phyloP scores from a whole-genome alignment of 2,329 filamentous ascomycete species.

The Grosmannia huntii region DNA sequence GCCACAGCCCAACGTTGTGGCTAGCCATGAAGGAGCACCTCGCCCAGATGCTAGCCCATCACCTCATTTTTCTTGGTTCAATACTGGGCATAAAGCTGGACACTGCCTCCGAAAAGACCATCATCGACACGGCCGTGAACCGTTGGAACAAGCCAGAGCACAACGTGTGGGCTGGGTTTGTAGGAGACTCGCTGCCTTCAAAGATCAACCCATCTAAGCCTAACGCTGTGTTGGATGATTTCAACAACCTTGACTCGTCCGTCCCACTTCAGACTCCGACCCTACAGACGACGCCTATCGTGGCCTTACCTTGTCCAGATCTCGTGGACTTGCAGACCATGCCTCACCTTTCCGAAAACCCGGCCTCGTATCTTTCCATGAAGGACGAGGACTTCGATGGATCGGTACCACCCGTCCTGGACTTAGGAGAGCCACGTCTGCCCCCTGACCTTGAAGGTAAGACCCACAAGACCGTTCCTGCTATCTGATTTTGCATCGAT shows the following conservation, averaged over 20 bases:
- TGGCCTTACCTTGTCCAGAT: conserved; percentile 13
- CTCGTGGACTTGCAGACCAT: conserved; percentile 9
- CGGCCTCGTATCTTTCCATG: conserved; percentile 17
- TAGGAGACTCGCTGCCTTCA: not conserved
- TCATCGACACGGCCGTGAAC: conserved; percentile 17
- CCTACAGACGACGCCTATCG: conserved; percentile 5
- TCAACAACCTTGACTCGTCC: not conserved
- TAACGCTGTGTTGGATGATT: not conserved
- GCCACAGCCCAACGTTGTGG: conserved; percentile 20
- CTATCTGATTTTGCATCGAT: not conserved
- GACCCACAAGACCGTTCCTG: not conserved
- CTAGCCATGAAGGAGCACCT: conserved; percentile 20
- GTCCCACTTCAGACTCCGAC: not conserved
- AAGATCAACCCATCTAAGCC: not conserved
- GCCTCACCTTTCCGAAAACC: conserved; percentile 13
- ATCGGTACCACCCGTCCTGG: not conserved
- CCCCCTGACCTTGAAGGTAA: not conserved
- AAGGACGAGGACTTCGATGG: conserved; percentile 7
- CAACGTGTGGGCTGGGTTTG: conserved; percentile 15
- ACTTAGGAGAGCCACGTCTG: not conserved
- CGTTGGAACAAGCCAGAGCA: conserved; percentile 19
- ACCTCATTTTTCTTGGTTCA: conserved; percentile 18
- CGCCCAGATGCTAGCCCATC: conserved; percentile 20
- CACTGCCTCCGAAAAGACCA: conserved; percentile 16
- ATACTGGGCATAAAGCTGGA: conserved; percentile 19